Percentiles rank a stretch among this genome's conserved stretches.
Conservation (phyloP, 768 basidiomycete genomes). For the Strobilomyces dryophilus region DNA sequence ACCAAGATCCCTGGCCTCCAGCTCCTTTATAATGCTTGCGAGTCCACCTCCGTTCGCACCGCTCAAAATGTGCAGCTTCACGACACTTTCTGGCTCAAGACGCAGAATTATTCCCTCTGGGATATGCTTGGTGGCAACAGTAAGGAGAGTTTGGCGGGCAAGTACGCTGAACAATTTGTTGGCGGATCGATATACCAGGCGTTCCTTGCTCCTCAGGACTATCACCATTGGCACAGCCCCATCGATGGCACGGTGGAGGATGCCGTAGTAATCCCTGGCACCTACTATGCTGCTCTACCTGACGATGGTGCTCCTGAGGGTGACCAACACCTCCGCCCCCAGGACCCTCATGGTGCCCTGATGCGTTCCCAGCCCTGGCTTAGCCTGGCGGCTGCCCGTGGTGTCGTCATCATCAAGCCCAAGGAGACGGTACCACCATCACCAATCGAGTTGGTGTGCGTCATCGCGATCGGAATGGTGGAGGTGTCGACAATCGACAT, state of each 20-base stretch:
- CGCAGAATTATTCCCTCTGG: conserved; percentile 51
- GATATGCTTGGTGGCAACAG: conserved; percentile 41
- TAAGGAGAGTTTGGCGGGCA: background rate
- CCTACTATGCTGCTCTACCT: conserved; percentile 14
- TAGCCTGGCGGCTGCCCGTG: conserved; percentile 44
- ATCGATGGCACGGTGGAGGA: conserved; percentile 26
- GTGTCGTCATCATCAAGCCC: conserved; percentile 51
- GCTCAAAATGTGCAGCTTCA: conserved; percentile 35
- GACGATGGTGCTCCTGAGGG: conserved; percentile 2
- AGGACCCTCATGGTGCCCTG: conserved; percentile 17
- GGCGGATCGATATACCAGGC: conserved; percentile 51
- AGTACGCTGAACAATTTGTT: background rate
- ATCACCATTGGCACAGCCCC: conserved; percentile 62
- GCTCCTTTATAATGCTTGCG: conserved; percentile 49
- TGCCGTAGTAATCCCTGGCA: conserved; percentile 21
- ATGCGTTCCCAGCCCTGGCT: conserved; percentile 39
- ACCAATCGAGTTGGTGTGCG: conserved; percentile 48
- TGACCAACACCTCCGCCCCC: background rate
- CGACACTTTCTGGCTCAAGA: conserved; percentile 59
- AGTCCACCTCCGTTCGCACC: conserved; percentile 39
- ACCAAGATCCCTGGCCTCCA: background rate
- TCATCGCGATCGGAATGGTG: conserved; percentile 57
- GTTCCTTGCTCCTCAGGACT: conserved; percentile 48
- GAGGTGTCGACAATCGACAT: conserved; percentile 57
- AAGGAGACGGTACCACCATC: conserved; percentile 30